Base-by-base conservation (phyloP, 1,139 yeast species). In the Diutina pseudorugosa region DNA sequence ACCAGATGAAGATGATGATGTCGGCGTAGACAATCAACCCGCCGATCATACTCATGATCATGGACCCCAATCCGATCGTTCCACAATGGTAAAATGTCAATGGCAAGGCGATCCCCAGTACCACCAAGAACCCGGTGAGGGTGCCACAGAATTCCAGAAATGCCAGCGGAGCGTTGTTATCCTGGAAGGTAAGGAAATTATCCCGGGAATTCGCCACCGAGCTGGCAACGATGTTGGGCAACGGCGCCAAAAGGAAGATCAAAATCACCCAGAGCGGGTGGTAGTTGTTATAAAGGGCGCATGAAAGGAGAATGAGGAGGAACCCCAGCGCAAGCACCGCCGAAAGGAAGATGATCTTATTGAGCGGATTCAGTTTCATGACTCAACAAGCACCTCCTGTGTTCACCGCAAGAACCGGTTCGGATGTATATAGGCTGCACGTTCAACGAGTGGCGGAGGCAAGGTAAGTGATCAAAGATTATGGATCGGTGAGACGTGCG, bases 321-420 rank as follows among this genome's bases (percentile, higher is more conserved):
- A 85, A 84, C 18, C 94, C 94, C 8, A 84, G 69, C 1, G 94
- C 91, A 49, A 85, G 70, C 47, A 85, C 74, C 20, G 86, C 83
- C 36, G 88, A 80, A 48, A 85, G 75, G 56, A 82, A 83, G 57
- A 85, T 83, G 59, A 85, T 82, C 62, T 82, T 83, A 52, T 86
- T 82, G 58, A 85, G 71, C 43, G 93, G 88, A 55, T 79, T 75
- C 58, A 8, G 42, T 40, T n/a, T 40, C 42, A 40, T n/a, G 42
- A 18, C 20, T 40, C 42, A 16, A 19, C 18, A n/a, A 40, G 42
- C 42, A 19, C 20, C 36, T 30, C 36, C 36, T 11, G n/a, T 30
- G 11, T 23, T 23, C 5, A 30, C 36, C 36, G 11, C 36, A 30
- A 30, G 2, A 30, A 14, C 14, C 36, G n/a, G 36, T 9, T 11